Conservation (phyloP, 257 asterid genomes). For the Prunella vulgaris region DNA sequence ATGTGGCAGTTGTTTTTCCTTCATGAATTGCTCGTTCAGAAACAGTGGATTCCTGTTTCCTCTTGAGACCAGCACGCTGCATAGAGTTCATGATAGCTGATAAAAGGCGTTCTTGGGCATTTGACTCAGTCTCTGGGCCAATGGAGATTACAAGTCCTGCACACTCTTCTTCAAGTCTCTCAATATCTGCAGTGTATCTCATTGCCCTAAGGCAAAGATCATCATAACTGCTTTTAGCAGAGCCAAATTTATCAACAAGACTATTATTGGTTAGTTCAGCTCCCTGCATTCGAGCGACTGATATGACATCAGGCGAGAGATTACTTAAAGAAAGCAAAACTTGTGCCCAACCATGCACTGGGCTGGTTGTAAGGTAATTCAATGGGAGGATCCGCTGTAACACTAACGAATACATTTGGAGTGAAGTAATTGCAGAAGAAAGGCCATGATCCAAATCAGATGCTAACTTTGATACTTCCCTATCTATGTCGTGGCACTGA, state of each 20-base stretch:
- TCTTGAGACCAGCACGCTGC: conserved; percentile 46
- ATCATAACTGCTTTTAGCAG: conserved; percentile 61
- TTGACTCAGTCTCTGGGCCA: conserved; percentile 70
- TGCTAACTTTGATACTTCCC: conserved; percentile 76
- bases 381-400: conserved; percentile 81
- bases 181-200: conserved; percentile 70
- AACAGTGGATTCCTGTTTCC: conserved; percentile 35
- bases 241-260: conserved; percentile 39
- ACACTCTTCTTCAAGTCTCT: conserved; percentile 72
- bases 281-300: conserved; percentile 71
- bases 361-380: conserved; percentile 85
- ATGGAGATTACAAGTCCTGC: conserved; percentile 58
- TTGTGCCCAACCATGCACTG: conserved; percentile 95
- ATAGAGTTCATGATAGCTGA: conserved; percentile 62
- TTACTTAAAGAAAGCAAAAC: conserved; percentile 62
- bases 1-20: conserved; percentile 31
- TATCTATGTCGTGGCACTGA: conserved; percentile 86
- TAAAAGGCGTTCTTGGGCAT: conserved; percentile 64
- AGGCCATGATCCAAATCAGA: conserved; percentile 76
- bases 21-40: conserved; percentile 39
- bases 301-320: conserved; percentile 68
- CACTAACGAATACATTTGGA: conserved; percentile 81
- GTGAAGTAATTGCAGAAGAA: conserved; percentile 73
- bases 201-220: conserved; percentile 69
- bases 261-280: conserved; percentile 58